A percentile compares a stretch with the other conserved stretches of the same genome.
Conservation (phyloP, 176 grass and related monocot genomes). For the Carex kokanica region DNA sequence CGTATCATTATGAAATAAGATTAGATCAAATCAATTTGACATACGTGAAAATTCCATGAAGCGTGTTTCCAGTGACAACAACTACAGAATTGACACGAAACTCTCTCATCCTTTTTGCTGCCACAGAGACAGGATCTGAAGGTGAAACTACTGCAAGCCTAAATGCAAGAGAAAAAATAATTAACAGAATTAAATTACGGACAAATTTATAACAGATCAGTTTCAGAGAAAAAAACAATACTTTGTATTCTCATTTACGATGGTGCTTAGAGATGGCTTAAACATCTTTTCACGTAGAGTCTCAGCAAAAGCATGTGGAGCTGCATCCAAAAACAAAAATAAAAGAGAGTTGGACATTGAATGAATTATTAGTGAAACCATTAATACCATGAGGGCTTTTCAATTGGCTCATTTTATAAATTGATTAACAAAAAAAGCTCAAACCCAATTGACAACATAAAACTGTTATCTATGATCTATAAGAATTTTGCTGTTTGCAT, state of each 20-base stretch:
- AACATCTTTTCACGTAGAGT: slow-evolving; percentile 92
- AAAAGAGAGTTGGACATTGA: not conserved
- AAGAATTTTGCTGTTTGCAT: not conserved
- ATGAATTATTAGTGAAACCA: not conserved
- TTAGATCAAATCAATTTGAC: slow-evolving; percentile 7
- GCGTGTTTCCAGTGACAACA: slow-evolving; percentile 61
- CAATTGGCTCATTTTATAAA: not conserved
- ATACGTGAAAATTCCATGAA: slow-evolving; percentile 95
- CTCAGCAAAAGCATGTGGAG: slow-evolving; percentile 81
- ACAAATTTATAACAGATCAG: slow-evolving; percentile 19
- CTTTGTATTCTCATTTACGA: slow-evolving; percentile 70
- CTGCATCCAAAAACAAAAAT: slow-evolving; percentile 33
- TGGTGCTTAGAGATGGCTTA: slow-evolving; percentile 83
- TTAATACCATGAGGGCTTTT: not conserved
- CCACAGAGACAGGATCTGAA: slow-evolving; percentile 83
- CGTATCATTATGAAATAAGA: not conserved
- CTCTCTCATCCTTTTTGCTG: slow-evolving; percentile 82
- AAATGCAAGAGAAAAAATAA: slow-evolving; percentile 33
- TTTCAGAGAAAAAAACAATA: slow-evolving; percentile 31
- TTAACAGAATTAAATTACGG: slow-evolving; percentile 21
- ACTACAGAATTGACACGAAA: slow-evolving; percentile 84
- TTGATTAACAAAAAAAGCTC: not conserved
- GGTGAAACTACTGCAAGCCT: slow-evolving; percentile 81
- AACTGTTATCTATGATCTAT: not conserved
- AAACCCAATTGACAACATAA: not conserved